A percentile compares a stretch with the other conserved stretches of the same genome.
Conservation (phyloP, 2,329 filamentous ascomycete genomes). For the Monilinia polystroma region DNA sequence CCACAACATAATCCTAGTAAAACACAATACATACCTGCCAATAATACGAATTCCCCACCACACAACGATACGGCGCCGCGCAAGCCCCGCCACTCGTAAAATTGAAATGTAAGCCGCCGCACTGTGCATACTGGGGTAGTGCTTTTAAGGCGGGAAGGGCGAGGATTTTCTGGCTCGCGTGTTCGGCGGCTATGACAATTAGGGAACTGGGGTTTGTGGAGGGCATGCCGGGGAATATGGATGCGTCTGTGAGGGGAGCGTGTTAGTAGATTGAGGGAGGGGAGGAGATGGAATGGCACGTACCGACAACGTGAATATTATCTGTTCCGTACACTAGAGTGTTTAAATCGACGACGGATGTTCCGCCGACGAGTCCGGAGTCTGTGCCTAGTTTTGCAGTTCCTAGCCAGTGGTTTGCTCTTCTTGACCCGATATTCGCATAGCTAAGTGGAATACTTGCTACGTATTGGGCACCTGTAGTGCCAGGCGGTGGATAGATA, state of each 20-base stretch:
- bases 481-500: conserved; percentile 52
- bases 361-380: conserved; percentile 47
- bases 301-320: conserved; percentile 63
- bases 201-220: conserved; percentile 67
- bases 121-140: conserved; percentile 29
- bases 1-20: neutral
- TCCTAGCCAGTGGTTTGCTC: conserved; percentile 46
- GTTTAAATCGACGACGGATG: conserved; percentile 61
- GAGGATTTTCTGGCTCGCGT: conserved; percentile 41
- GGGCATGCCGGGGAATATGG: conserved; percentile 67
- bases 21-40: conserved; percentile 27
- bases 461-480: conserved; percentile 56
- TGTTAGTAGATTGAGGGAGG: neutral
- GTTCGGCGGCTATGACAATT: conserved; percentile 63
- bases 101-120: conserved; percentile 31
- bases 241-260: neutral
- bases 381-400: conserved; percentile 62
- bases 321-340: conserved; percentile 66
- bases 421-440: conserved; percentile 34
- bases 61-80: conserved; percentile 26
- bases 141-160: conserved; percentile 24
- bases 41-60: conserved; percentile 30
- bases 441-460: conserved; percentile 44
- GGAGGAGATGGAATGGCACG: neutral
- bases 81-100: conserved; percentile 26